phyloP scores from a whole-genome alignment of 495 filamentous ascomycete species.

The Echria macrotheca region DNA sequence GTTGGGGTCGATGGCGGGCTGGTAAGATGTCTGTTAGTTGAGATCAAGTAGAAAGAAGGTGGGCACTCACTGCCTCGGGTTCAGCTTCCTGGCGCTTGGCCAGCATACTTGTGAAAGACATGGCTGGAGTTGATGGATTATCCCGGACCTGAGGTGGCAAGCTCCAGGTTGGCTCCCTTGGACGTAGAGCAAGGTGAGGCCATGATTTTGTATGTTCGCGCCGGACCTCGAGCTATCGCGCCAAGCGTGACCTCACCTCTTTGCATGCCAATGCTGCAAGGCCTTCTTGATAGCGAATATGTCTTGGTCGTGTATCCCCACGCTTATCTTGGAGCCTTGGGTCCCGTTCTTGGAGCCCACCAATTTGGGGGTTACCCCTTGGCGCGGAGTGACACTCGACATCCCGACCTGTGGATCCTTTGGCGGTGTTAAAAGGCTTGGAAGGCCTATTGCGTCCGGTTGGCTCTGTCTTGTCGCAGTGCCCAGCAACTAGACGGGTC shows the following conservation, averaged over 20 bases:
- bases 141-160: not conserved
- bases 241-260: not conserved
- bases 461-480: not conserved
- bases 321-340: not conserved
- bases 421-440: not conserved
- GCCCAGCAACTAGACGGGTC: not conserved
- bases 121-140: not conserved
- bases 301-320: not conserved
- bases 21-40: too few relatives aligned
- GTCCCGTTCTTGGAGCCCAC: not conserved
- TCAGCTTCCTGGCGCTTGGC: slow-evolving; percentile 5
- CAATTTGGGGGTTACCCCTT: not conserved
- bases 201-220: not conserved
- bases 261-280: too few relatives aligned
- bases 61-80: too few relatives aligned
- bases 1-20: not conserved
- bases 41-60: too few relatives aligned
- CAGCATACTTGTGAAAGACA: slow-evolving; percentile 2
- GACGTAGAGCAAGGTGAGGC: not conserved
- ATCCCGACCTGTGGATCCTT: not conserved
- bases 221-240: not conserved
- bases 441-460: not conserved
- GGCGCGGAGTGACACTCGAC: not conserved
- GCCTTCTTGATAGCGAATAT: slow-evolving; percentile 1
- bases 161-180: not conserved